These are phyloP conservation scores for Astrothelium macrocarpum DNA, from an alignment of 495 filamentous ascomycete genomes.

Conservation along the genomic window DNA sequence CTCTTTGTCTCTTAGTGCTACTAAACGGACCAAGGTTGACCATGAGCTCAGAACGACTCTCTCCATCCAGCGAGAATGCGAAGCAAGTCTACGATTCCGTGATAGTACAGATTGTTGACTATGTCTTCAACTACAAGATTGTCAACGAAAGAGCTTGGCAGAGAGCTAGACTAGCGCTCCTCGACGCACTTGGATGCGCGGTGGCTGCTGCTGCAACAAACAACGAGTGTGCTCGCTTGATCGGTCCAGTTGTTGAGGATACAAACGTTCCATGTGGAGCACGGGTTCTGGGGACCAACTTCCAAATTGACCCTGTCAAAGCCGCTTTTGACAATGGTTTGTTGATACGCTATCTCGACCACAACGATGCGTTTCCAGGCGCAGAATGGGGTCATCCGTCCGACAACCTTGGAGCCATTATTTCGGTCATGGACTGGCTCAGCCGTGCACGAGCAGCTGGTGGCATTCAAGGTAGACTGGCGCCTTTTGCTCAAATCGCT, in stretches of 20 bases:
- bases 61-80: no score
- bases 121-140: slow-evolving; percentile 85
- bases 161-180: slow-evolving; percentile 49
- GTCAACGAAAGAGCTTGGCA: slow-evolving; percentile 91
- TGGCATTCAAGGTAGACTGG: slow-evolving; percentile 59
- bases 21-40: no score
- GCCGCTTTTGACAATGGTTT: slow-evolving; percentile 98
- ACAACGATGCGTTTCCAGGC: slow-evolving; percentile 99
- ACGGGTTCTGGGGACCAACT: slow-evolving; percentile 81
- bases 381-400: slow-evolving; percentile 98
- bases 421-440: slow-evolving; percentile 94
- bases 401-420: slow-evolving; percentile 91
- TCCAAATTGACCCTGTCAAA: slow-evolving; percentile 88
- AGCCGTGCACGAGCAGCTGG: no score
- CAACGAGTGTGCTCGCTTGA: slow-evolving; percentile 86
- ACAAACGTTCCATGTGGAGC: slow-evolving; percentile 89
- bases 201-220: slow-evolving; percentile 80
- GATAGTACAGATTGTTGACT: slow-evolving; percentile 79
- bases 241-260: slow-evolving; percentile 83
- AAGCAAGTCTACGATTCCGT: no score
- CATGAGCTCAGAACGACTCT: no score
- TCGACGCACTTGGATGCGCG: slow-evolving; percentile 94
- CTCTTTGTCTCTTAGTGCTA: no score
- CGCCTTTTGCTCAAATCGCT: slow-evolving; percentile 76
- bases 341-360: slow-evolving; percentile 97